Evolutionary conservation across 176 grass and related monocot genomes (phyloP), one percentile per base, ranked within the genome.

Genomic region (Raddia distichophylla): DNA sequence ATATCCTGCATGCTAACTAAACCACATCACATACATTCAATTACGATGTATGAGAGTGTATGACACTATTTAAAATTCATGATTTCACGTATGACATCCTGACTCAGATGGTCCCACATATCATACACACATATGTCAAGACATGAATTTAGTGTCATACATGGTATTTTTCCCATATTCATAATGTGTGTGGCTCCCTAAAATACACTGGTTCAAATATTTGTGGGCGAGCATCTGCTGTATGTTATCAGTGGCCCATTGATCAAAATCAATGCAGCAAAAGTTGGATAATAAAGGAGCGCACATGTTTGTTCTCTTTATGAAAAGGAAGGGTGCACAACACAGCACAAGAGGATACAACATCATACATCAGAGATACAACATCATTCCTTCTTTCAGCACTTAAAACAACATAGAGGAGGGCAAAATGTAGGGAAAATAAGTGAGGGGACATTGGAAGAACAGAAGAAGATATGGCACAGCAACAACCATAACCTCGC

Each of bases 151-250:
- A 27, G 27, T 27, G 27, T 27, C 27, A 27, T 27, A 27, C 27
- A 27, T 27, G 27, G 27, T 27, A 27, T 27, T 27, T 27, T 27
- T 27, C 1, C 27, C 27, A 27, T 1, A 27, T 27, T 27, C 27
- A 27, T 27, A 27, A 27, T 27, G 27, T 27, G 27, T 27, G 45
- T 37, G 37, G 20, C 20, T 66, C 47, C 75, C 73, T 80, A 72
- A 47, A 67, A 79, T 78, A 58, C 71, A 46, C 11, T 33, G 4
- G 37, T 68, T 79, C 60, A 67, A 5, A 87, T 43, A 64, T 60
- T 27, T 40, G 44, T 27, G 69, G 40, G 5, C 37, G 27, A 67
- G 50, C 67, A 50, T 50, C 43, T 60, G 50, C n/a, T 79, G 50
- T 74, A 52, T 19, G 18, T 59, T 19, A 80, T 19, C 55, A 47